Evolutionary conservation across 441 rosid species (phyloP), one percentile per base, ranked within the genome.

Genomic region (Eruca vesicaria): DNA sequence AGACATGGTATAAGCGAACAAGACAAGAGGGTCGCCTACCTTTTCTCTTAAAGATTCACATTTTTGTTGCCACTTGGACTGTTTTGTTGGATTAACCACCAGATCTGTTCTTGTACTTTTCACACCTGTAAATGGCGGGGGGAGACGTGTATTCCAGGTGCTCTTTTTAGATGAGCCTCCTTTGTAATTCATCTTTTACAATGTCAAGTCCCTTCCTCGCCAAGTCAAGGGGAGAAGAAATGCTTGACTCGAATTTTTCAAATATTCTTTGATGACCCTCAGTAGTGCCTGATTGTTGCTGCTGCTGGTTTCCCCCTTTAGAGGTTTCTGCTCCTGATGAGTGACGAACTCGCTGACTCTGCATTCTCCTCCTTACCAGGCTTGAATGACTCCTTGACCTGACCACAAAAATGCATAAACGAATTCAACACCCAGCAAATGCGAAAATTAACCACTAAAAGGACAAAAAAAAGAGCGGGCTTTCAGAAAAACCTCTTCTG

Each of bases 131-230:
- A 75, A 75, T 56, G 88, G 87, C 10, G n/a, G 90, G 68, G 2
- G 92, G 85, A 73, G 97, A 87, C 29, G 92, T 85, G 77, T 80
- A 80, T 70, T 96, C 98, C 68, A 96, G 83, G 88, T 90, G 97
- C 84, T 96, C 84, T 86, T 89, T 82, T 72, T 86, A 75, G 79
- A 86, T 0, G 97, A 79, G 58, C 43, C 86, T 76, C 91, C 96
- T n/a, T 69, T 66, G 85, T 79, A 96, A 63, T 78, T 96, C 98
- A 64, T 93, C 98, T 84, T 88, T 90, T 33, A 96, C 86, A 78
- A 86, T 88, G 72, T 84, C 98, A 85, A 88, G 87, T 57, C 97
- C 99, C 78, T 91, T 91, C 90, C 83, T 93, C 19, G 94, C 90
- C 89, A 65, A 48, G 79, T 93, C 96, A 70, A 86, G 71, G 48